Evolutionary conservation across 257 asterid genomes (phyloP), one percentile per base, ranked within the genome.

Genomic region (Plantago elongata): DNA sequence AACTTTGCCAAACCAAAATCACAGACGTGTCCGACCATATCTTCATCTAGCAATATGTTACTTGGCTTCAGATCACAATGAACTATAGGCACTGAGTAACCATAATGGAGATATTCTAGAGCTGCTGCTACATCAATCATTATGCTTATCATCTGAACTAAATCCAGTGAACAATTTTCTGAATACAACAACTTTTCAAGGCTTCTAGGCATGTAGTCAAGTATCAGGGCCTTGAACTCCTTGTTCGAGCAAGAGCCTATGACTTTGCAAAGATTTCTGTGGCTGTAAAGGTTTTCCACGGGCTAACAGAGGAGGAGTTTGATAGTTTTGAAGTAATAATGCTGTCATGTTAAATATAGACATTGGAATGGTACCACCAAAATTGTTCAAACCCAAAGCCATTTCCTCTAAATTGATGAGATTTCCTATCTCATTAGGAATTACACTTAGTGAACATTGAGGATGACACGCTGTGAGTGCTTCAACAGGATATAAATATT

Each of bases 61-160:
- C 65, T 57, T 2, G 60, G 71, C 65, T 66, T 66, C 14, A 61
- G 13, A 47, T 68, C 73, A 44, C 63, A 52, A 29, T 68, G 73
- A 44, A 61, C 61, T 0, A 68, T 8, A 9, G 62, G 50, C 0
- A 38, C 29, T 2, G 73, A 30, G 43, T 12, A 52, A 5, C 67
- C 73, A 18, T 44, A 49, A 29, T 68, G 67, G 7, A 68, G 63
- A 52, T 68, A 68, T 16, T 68, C 67, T n/a, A 66, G 12, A 38
- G 71, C 65, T 12, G 29, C 16, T 38, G 65, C 71, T 9, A 57
- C 65, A 18, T 66, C 73, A 1, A 68, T 37, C 67, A 68, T 68
- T 22, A 68, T 68, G 40, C 45, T 51, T 5, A 68, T n/a, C 45
- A 66, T 42, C 10, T 68, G 72, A 7, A 18, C 17, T 2, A 68